Evolutionary conservation across 805 yeast species (phyloP), one percentile per base, ranked within the genome.

Genomic region (Saturnispora hagleri): DNA sequence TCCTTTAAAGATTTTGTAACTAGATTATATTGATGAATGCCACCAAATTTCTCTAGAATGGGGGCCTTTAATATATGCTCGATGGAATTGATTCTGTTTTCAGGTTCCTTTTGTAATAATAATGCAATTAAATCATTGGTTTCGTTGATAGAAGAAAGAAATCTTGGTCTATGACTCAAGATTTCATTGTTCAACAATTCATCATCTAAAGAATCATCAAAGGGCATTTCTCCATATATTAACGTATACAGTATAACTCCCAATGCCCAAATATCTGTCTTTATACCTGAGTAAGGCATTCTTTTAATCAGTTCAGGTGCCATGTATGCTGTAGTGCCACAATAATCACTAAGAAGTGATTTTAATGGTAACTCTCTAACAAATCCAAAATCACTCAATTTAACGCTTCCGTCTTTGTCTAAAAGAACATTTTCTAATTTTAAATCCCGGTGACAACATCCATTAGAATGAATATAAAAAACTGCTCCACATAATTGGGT

Each of bases 291-390:
- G 64, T 89, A 89, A 45, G 82, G 81, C 54, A 79, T 76, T 55
- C 81, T 75, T 51, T 73, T 71, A 17, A 90, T 71, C 55, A 93
- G 72, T 63, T 91, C 99, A 0, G 99, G 99, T 0, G 99, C 97
- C 96, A 91, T 90, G 64, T 91, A 91, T 3, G 89, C 95, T 1
- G 89, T 81, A 0, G 98, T 91, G 3, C 99, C 99, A 68, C 99
- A 91, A 1, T 89, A 74, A 0, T 97, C 93, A 47, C 84, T 86
- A 34, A 91, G 68, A 46, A 84, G 66, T 5, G 65, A 57, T 28
- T 56, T 56, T 4, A 60, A 26, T 0, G 73, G 72, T 2, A 66
- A 80, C 59, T 88, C 97, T 55, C 98, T 73, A 0, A 96, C 88
- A 65, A 91, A 91, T 0, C 99, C 99, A 68, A 91, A 90, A 69